Evolutionary conservation across 805 yeast genomes (phyloP).

Genomic region (Barnettozyma wickerhamii): DNA sequence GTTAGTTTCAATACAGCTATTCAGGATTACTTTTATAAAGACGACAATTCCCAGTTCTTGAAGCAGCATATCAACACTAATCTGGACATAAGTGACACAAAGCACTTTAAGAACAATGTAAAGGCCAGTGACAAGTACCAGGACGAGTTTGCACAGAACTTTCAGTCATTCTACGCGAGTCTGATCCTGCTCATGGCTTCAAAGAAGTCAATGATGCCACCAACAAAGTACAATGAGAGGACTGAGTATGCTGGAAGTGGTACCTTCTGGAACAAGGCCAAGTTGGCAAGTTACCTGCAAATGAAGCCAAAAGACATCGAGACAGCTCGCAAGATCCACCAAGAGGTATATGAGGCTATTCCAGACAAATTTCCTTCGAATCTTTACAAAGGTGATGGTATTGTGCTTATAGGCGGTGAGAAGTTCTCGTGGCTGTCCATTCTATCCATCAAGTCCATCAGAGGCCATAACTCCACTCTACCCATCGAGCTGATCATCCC

Average conservation of each 20-base stretch:
- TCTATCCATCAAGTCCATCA: constrained; percentile 55
- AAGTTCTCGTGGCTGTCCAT: constrained; percentile 68
- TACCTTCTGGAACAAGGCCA: constrained; percentile 35
- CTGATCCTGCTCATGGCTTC: not conserved
- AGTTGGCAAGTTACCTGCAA: constrained; percentile 4
- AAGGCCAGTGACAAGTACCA: not conserved
- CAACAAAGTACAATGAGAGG: not conserved
- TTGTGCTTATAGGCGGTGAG: constrained; percentile 79
- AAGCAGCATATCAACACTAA: not conserved
- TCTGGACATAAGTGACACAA: not conserved
- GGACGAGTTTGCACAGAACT: not conserved
- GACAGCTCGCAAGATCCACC: not conserved
- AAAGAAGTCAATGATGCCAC: not conserved
- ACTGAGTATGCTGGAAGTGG: not conserved
- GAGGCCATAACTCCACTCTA: constrained; percentile 53
- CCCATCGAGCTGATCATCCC: constrained; percentile 82
- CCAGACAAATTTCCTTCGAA: not conserved
- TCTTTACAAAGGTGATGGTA: constrained; percentile 34
- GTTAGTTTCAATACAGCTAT: too few species aligned
- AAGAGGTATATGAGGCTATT: not conserved
- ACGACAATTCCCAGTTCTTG: not conserved
- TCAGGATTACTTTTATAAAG: not conserved
- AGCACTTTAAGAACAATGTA: not conserved
- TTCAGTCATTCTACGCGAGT: not conserved
- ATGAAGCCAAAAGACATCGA: not conserved